Evolutionary conservation across 164 flowering plant species (phyloP).

Genomic region (Paratinospora sagittata): DNA sequence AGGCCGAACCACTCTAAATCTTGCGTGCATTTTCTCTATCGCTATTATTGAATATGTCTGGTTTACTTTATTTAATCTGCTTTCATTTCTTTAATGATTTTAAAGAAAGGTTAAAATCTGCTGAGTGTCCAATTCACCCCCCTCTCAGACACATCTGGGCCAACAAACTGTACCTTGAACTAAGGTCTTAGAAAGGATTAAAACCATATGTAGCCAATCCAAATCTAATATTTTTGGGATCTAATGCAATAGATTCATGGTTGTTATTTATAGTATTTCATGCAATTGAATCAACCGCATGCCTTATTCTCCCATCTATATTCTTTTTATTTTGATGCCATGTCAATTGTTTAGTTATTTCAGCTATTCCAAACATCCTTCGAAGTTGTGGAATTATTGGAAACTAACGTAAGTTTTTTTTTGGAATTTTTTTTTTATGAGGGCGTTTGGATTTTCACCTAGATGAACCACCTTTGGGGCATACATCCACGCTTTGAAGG

Average conservation of each 20-base stretch:
- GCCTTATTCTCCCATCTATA: background rate
- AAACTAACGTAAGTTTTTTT: background rate
- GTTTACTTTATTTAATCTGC: too few species aligned
- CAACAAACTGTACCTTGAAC: too few species aligned
- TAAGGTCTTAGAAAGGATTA: too few species aligned
- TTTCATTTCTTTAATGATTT: too few species aligned
- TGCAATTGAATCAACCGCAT: conserved; percentile 1
- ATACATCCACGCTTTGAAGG: background rate
- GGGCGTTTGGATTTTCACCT: background rate
- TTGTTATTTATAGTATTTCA: background rate
- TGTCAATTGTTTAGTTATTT: background rate
- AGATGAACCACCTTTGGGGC: background rate
- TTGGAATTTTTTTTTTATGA: background rate
- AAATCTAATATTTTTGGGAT: background rate
- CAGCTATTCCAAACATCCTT: background rate
- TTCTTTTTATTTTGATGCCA: background rate
- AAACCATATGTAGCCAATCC: conserved; percentile 9
- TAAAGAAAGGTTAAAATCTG: too few species aligned
- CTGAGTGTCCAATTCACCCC: too few species aligned
- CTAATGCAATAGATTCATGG: background rate
- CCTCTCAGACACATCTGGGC: too few species aligned
- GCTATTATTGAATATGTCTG: too few species aligned
- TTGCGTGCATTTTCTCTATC: too few species aligned
- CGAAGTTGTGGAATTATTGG: background rate
- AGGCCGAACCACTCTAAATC: too few species aligned